Conservation (phyloP, 2,329 filamentous ascomycete genomes). For the Fusarium tupiense region DNA sequence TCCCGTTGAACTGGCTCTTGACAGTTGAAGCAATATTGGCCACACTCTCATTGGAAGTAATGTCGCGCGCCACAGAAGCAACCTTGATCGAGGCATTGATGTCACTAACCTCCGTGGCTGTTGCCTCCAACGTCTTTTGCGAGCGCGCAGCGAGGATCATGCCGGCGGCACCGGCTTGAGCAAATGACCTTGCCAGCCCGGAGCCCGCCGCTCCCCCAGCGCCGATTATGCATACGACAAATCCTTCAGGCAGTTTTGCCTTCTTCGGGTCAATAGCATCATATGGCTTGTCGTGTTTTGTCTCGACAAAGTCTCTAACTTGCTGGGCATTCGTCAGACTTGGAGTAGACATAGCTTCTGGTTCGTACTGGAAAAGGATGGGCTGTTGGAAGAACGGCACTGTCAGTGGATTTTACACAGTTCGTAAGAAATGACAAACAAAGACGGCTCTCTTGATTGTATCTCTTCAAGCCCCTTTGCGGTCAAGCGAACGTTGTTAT, state of each 20-base stretch:
- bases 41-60: background rate
- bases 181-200: background rate
- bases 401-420: rapidly evolving
- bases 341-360: background rate
- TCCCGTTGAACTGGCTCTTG: background rate
- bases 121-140: background rate
- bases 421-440: background rate
- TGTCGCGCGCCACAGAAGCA: background rate
- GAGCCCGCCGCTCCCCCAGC: constrained; percentile 8
- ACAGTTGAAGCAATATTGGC: background rate
- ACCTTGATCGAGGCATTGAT: background rate
- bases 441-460: background rate
- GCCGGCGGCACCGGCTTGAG: background rate
- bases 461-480: too few species aligned
- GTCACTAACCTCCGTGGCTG: background rate
- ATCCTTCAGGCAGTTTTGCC: background rate
- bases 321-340: background rate
- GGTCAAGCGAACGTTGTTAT: background rate
- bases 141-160: constrained; percentile 5
- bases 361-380: too few species aligned
- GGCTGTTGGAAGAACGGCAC: background rate
- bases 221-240: constrained; percentile 5
- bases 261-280: background rate
- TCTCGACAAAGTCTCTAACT: background rate
- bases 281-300: background rate